A percentile compares a stretch with the other conserved stretches of the same genome.
Evolutionary conservation across 176 grass and related monocot genomes (phyloP).

Genomic region (Miscanthus lutarioriparius): DNA sequence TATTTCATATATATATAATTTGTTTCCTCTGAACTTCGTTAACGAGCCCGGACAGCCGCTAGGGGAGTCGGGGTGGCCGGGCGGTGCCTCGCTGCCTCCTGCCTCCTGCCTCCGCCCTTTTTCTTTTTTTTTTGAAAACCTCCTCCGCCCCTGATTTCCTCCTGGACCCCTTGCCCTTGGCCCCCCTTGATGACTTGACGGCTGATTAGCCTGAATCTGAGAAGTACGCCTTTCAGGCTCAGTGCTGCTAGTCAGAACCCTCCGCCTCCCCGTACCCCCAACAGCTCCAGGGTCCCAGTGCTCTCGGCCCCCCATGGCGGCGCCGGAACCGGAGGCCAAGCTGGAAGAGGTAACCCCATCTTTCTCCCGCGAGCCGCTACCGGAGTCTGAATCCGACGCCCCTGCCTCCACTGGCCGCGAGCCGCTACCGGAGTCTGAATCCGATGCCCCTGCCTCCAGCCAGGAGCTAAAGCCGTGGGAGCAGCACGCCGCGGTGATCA

Average conservation of each 20-base stretch:
- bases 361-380: background rate
- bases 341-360: background rate
- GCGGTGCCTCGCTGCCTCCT: too few relatives aligned
- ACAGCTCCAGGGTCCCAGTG: background rate
- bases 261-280: background rate
- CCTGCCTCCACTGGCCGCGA: conserved; percentile 10
- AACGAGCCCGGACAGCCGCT: too few relatives aligned
- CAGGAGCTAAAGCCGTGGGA: conserved; percentile 70
- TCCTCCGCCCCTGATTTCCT: too few relatives aligned
- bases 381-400: conserved; percentile 1
- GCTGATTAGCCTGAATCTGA: too few relatives aligned
- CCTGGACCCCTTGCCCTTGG: too few relatives aligned
- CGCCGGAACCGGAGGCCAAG: conserved; percentile 31
- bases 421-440: conserved; percentile 19
- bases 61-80: too few relatives aligned
- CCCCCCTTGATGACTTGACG: too few relatives aligned
- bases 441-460: background rate
- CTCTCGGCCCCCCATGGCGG: conserved; percentile 37
- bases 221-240: too few relatives aligned
- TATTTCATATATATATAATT: too few relatives aligned
- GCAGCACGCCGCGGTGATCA: conserved; percentile 86
- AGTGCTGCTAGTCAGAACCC: background rate
- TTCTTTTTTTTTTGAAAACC: too few relatives aligned
- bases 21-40: too few relatives aligned
- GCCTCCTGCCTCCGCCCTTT: too few relatives aligned